Percentiles rank a stretch among this genome's conserved stretches.
Evolutionary conservation across 2,329 filamentous ascomycete species (phyloP).

Genomic region (Fusarium devonianum): DNA sequence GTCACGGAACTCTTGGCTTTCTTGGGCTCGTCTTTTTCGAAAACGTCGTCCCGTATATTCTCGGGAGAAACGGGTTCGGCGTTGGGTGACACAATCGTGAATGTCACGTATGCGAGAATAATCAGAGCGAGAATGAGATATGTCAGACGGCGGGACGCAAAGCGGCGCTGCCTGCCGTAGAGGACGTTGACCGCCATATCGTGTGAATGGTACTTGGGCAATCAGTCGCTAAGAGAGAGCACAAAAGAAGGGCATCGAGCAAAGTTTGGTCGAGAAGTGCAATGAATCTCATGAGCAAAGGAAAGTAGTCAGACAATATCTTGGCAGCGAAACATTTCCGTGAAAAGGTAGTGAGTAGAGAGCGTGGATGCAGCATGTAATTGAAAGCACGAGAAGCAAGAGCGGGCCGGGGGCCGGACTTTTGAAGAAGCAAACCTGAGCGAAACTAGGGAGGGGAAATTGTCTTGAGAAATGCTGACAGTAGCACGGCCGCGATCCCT

Average conservation of each 20-base stretch:
- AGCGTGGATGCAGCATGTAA: not conserved
- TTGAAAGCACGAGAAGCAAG: not conserved
- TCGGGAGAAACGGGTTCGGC: not conserved
- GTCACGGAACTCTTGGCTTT: slow-evolving; percentile 60
- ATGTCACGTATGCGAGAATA: slow-evolving; percentile 61
- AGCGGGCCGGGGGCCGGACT: not conserved
- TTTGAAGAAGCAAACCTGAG: not conserved
- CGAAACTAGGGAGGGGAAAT: slow-evolving; percentile 6
- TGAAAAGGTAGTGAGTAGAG: too few relatives aligned
- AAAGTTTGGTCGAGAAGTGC: slow-evolving; percentile 5
- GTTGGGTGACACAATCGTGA: slow-evolving; percentile 56
- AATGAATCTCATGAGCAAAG: slow-evolving; percentile 4
- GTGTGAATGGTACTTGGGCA: slow-evolving; percentile 3
- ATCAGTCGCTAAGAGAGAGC: slow-evolving; percentile 3
- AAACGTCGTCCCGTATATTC: not conserved
- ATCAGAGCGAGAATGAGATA: slow-evolving; percentile 59
- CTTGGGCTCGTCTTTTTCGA: slow-evolving; percentile 41
- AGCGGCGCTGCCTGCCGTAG: slow-evolving; percentile 57
- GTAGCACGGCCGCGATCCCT: slow-evolving; percentile 8
- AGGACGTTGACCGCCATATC: slow-evolving; percentile 46
- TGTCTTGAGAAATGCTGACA: slow-evolving; percentile 21
- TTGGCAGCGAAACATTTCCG: slow-evolving; percentile 19
- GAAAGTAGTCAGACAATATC: not conserved
- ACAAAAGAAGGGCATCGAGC: slow-evolving; percentile 7
- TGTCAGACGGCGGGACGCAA: slow-evolving; percentile 61